Evolutionary conservation across 1,284 basidiomycete genomes (phyloP).

Genomic region (Coniferiporia weirii): DNA sequence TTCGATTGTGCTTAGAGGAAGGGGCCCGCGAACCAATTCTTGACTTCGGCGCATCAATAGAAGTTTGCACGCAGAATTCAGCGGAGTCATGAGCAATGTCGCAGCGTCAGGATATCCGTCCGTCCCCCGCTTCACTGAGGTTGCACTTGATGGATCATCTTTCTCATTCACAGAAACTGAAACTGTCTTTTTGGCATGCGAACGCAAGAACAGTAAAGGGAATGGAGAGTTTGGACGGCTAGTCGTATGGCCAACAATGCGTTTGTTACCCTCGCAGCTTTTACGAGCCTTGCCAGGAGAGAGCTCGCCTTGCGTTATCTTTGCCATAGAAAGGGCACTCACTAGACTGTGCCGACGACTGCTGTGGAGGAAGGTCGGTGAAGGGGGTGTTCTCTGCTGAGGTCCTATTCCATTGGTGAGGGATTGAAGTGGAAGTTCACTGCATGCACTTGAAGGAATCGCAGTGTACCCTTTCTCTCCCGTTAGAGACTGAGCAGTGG

Average conservation of each 20-base stretch:
- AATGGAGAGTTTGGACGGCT: constrained; percentile 18
- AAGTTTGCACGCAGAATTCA: no score
- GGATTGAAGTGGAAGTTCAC: background rate
- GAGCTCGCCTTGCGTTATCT: background rate
- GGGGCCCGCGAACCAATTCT: background rate
- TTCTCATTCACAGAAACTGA: background rate
- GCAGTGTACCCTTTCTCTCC: background rate
- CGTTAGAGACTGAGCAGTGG: background rate
- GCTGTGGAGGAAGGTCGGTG: background rate
- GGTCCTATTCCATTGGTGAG: background rate
- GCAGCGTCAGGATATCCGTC: background rate
- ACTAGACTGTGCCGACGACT: background rate
- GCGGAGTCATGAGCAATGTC: background rate
- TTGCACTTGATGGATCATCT: background rate
- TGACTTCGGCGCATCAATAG: background rate
- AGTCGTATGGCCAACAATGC: constrained; percentile 5
- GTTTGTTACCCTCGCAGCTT: background rate
- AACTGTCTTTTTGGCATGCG: background rate
- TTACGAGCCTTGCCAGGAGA: background rate
- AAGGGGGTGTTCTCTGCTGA: background rate
- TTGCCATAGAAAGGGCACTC: background rate
- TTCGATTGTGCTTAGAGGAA: background rate
- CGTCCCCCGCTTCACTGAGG: background rate
- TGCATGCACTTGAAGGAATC: background rate
- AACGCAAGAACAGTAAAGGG: constrained; percentile 12